phyloP scores from a whole-genome alignment of 805 yeast genomes.

The Torulaspora quercuum region DNA sequence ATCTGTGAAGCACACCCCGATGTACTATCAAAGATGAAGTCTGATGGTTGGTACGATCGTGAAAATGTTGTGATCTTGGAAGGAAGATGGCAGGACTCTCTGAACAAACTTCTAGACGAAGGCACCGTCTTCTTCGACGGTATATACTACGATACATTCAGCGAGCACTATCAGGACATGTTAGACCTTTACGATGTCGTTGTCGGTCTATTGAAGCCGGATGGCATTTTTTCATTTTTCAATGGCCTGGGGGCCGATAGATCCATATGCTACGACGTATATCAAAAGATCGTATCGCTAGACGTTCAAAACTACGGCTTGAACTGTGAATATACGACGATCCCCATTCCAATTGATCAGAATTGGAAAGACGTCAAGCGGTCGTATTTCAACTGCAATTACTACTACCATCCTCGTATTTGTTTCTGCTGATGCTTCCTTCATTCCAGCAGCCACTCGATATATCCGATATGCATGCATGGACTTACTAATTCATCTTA shows the following conservation, averaged over 20 bases:
- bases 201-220: constrained; percentile 77
- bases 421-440: constrained; percentile 17
- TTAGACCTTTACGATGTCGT: constrained; percentile 74
- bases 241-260: constrained; percentile 87
- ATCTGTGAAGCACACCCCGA: constrained; percentile 95
- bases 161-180: constrained; percentile 90
- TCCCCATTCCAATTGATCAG: constrained; percentile 27
- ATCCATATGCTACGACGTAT: constrained; percentile 74
- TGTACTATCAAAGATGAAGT: constrained; percentile 62
- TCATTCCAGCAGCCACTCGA: constrained; percentile 2
- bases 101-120: constrained; percentile 59
- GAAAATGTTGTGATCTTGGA: constrained; percentile 67
- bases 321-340: constrained; percentile 47
- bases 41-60: constrained; percentile 81
- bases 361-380: constrained; percentile 37
- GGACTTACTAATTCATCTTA: constrained; percentile 4
- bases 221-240: constrained; percentile 85
- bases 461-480: constrained; percentile 4
- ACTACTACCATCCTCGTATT: constrained; percentile 36
- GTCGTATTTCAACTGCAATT: constrained; percentile 35
- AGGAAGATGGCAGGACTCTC: constrained; percentile 90
- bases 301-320: constrained; percentile 81
- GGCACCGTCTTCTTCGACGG: constrained; percentile 77
- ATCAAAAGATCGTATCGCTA: constrained; percentile 72
- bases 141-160: constrained; percentile 88